Percentiles rank a stretch among this genome's conserved stretches.
Evolutionary conservation across 2,329 filamentous ascomycete species (phyloP).

Genomic region (Zasmidium cellare): DNA sequence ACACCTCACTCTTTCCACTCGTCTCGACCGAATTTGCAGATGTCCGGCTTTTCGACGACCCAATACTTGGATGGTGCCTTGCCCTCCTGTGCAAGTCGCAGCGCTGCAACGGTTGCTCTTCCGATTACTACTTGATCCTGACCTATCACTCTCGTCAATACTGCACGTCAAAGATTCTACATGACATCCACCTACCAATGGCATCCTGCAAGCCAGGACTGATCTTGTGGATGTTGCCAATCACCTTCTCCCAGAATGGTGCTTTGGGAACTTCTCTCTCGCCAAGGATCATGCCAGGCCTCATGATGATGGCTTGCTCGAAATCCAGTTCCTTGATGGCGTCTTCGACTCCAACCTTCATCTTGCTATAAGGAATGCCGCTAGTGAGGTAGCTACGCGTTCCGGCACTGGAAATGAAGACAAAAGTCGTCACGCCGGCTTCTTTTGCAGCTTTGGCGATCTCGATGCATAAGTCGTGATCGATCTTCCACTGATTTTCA

Average conservation of each 20-base stretch:
- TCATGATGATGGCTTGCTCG: conserved; percentile 38
- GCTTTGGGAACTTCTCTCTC: conserved; percentile 20
- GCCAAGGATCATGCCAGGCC: conserved; percentile 39
- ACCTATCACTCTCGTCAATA: conserved; percentile 10
- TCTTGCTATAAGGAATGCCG: conserved; percentile 38
- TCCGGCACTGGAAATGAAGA: conserved; percentile 38
- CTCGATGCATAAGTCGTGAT: conserved; percentile 39
- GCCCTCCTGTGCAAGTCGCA: conserved; percentile 16
- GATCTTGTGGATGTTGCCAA: conserved; percentile 16
- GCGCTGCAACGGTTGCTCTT: conserved; percentile 18
- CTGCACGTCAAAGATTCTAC: background rate
- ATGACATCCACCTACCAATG: conserved; percentile 12
- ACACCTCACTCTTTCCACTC: conserved; percentile 18
- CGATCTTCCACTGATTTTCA: conserved; percentile 40
- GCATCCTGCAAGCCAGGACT: conserved; percentile 17
- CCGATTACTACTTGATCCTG: conserved; percentile 21
- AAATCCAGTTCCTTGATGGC: conserved; percentile 38
- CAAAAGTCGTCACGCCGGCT: conserved; percentile 38
- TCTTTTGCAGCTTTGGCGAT: conserved; percentile 38
- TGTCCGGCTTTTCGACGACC: conserved; percentile 20
- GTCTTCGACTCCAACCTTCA: conserved; percentile 41
- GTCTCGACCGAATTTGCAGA: conserved; percentile 15
- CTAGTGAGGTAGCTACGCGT: conserved; percentile 31
- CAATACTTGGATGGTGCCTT: conserved; percentile 21
- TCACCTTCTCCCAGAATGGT: conserved; percentile 23